Conservation (phyloP, 2,329 filamentous ascomycete genomes). For the Tolypocladium inflatum region DNA sequence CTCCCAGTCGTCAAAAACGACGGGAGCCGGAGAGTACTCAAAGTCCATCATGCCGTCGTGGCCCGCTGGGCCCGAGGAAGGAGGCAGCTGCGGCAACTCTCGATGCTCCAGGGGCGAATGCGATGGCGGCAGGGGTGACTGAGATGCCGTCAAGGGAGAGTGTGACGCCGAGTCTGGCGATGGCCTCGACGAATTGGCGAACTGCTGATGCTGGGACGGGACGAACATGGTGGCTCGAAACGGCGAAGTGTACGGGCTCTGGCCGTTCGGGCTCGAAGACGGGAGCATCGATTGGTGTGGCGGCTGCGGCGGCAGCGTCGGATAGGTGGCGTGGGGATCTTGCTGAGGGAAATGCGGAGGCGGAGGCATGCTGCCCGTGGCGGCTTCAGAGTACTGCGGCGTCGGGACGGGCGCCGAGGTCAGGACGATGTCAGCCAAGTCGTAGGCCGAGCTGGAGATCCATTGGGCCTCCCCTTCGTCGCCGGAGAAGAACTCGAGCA, state of each 20-base stretch:
- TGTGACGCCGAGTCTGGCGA: slow-evolving; percentile 24
- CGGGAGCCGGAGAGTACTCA: slow-evolving; percentile 28
- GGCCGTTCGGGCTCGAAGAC: slow-evolving; percentile 10
- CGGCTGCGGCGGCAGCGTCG: slow-evolving; percentile 22
- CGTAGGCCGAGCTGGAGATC: slow-evolving; percentile 49
- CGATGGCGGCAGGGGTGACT: slow-evolving; percentile 17
- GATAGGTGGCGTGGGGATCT: slow-evolving; percentile 19
- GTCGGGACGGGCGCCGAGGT: slow-evolving; percentile 20
- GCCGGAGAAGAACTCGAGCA: slow-evolving; percentile 55
- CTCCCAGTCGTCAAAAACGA: slow-evolving; percentile 33
- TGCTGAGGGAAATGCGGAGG: slow-evolving; percentile 13
- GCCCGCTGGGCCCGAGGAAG: slow-evolving; percentile 12
- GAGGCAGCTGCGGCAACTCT: slow-evolving; percentile 22
- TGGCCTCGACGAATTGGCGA: slow-evolving; percentile 13
- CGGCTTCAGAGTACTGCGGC: slow-evolving; percentile 17
- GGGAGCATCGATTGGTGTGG: slow-evolving; percentile 15
- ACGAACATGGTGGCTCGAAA: slow-evolving; percentile 24
- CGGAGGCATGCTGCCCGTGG: slow-evolving; percentile 11
- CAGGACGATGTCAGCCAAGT: slow-evolving; percentile 39
- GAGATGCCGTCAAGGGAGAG: slow-evolving; percentile 13
- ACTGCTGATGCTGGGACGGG: slow-evolving; percentile 20
- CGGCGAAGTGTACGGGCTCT: slow-evolving; percentile 16
- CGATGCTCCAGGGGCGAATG: slow-evolving; percentile 24
- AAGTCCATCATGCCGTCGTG: slow-evolving; percentile 31
- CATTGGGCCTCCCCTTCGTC: slow-evolving; percentile 45